Conservation (phyloP, 352 stramenopile species). For the Globisporangium viniferum region DNA sequence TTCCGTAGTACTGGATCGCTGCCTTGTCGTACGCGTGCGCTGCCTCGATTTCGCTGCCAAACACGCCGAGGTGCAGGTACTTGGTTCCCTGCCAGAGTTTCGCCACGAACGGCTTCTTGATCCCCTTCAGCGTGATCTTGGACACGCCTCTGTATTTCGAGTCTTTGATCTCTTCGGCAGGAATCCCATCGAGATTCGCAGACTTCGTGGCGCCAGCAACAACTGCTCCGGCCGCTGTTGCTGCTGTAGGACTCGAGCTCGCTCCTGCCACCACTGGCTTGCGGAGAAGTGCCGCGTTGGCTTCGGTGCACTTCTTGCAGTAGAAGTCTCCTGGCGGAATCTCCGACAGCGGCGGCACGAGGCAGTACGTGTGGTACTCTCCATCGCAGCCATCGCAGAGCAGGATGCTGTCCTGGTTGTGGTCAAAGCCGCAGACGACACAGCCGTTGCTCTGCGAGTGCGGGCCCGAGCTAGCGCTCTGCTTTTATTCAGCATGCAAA, state of each 20-base stretch:
- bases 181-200: conserved; percentile 16
- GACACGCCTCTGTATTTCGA: conserved; percentile 80
- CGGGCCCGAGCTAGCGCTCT: conserved; percentile 10
- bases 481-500: not conserved
- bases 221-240: not conserved
- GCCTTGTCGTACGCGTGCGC: conserved; percentile 82
- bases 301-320: conserved; percentile 65
- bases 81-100: conserved; percentile 66
- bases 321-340: conserved; percentile 83
- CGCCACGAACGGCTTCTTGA: conserved; percentile 81
- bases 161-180: conserved; percentile 50
- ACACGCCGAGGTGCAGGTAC: conserved; percentile 67
- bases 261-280: conserved; percentile 30
- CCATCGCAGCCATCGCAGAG: conserved; percentile 82
- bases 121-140: conserved; percentile 74
- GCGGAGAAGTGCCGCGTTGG: conserved; percentile 34
- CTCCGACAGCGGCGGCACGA: conserved; percentile 63
- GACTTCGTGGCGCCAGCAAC: conserved; percentile 6
- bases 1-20: conserved; percentile 64
- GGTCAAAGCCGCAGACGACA: conserved; percentile 62
- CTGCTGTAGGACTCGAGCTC: not conserved
- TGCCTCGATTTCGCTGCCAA: conserved; percentile 73
- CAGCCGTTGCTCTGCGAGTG: conserved; percentile 51
- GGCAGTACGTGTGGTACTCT: conserved; percentile 87
- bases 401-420: conserved; percentile 78